phyloP scores from a whole-genome alignment of 148 eudicot genomes.

The Tetragonia tetragonoides region DNA sequence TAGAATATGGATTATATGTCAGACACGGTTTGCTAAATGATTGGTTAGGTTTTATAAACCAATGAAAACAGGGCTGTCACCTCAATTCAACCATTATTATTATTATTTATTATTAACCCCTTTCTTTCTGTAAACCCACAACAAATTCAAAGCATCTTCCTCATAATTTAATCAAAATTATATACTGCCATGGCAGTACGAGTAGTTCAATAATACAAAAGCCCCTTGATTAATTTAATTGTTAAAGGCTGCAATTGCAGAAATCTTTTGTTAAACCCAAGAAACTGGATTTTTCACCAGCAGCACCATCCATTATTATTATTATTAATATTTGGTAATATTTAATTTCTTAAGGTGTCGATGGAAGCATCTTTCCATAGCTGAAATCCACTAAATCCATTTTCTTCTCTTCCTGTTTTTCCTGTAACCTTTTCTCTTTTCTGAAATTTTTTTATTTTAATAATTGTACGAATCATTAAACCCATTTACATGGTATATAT shows the following conservation, averaged over 20 bases:
- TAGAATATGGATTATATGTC: constrained; percentile 24
- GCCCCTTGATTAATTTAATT: constrained; percentile 4
- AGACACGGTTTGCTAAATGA: constrained; percentile 35
- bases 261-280: constrained; percentile 40
- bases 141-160: constrained; percentile 40
- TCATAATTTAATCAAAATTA: constrained; percentile 10
- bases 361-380: constrained; percentile 32
- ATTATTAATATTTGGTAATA: not conserved
- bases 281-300: constrained; percentile 33
- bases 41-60: constrained; percentile 35
- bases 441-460: not conserved
- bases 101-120: constrained; percentile 16
- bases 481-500: no score
- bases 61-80: constrained; percentile 32
- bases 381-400: constrained; percentile 40
- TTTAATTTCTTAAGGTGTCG: constrained; percentile 12
- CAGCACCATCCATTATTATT: constrained; percentile 21
- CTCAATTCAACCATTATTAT: constrained; percentile 19
- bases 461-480: not conserved
- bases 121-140: not conserved
- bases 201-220: constrained; percentile 27
- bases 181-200: constrained; percentile 23
- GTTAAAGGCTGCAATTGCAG: constrained; percentile 28
- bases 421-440: not conserved
- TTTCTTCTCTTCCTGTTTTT: not conserved